A percentile compares a stretch with the other conserved stretches of the same genome.
These are phyloP conservation scores for Novymonas esmeraldas DNA, from an alignment of 208 protist species.

Conservation along the genomic window DNA sequence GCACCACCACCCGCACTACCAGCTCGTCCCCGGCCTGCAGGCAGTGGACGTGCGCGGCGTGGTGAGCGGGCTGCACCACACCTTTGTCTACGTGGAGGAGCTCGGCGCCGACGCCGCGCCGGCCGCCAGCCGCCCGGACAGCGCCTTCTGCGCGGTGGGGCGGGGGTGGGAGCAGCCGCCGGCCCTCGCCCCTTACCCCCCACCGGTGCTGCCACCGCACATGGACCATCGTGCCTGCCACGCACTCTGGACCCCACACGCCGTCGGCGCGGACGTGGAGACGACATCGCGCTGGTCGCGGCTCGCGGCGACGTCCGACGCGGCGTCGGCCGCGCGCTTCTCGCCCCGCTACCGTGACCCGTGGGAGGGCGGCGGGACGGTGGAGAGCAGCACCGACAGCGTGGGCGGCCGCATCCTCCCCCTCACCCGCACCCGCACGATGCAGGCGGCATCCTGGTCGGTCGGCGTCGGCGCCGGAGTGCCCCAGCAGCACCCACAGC, in stretches of 20 bases:
- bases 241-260: background rate
- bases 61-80: constrained; percentile 84
- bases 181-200: background rate
- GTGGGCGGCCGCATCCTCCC: background rate
- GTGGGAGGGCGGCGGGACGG: background rate
- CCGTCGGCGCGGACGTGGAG: background rate
- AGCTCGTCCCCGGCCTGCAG: constrained; percentile 57
- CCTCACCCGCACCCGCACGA: background rate
- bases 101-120: constrained; percentile 7
- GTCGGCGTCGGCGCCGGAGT: too few species aligned
- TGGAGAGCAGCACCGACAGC: background rate
- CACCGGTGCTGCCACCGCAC: background rate
- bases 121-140: background rate
- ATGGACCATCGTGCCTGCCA: background rate
- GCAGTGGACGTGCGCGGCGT: constrained; percentile 59
- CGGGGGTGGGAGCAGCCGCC: constrained; percentile 1
- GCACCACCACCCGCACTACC: constrained; percentile 34
- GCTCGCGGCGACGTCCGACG: too few species aligned
- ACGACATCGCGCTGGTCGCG: too few species aligned
- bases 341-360: background rate
- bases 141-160: background rate
- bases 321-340: background rate
- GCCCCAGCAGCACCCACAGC: background rate
- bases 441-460: background rate
- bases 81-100: constrained; percentile 80